Base-by-base conservation (phyloP, 176 grass and related monocot genomes). In the Oryza meyeriana region DNA sequence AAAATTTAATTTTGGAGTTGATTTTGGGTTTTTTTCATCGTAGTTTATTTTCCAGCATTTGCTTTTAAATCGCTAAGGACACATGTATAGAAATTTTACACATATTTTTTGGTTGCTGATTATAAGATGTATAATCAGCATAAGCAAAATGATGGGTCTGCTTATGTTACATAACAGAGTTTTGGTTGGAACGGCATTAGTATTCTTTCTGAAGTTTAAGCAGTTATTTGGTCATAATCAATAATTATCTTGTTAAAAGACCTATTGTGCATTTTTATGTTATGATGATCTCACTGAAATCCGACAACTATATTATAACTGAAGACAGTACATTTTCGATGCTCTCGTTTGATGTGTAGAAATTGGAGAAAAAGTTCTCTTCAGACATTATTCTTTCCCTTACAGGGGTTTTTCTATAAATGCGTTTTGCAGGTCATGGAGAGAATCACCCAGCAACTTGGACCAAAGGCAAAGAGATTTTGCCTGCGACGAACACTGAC, bases 401-500 rank as follows among this genome's bases (percentile, higher is more conserved):
- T 10, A 85, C 29, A 20, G 13, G 69, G 79, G 32, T 79, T 82
- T 75, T 40, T 18, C 28, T 83, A 42, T 79, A 5, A 77, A 72
- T 83, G 72, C 40, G 29, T 88, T 47, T 74, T 40, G 33, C 92
- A 94, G 92, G 83, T 87, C 61, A 48, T 86, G 81, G 92, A 89
- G 86, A 82, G 78, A 32, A 88, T 91, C 26, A 87, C 50, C 48
- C 58, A 89, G 47, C 89, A 91, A 61, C 71, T 77, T 70, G 79
- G 83, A 63, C 79, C 88, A 44, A 86, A 90, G 65, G 88, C 89
- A 22, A 94, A 94, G 83, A 94, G 81, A 66, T 40, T 91, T 40
- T 89, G 89, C 89, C 85, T 94, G 45, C 69, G 72, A 28, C 79
- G 92, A 57, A 91, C 92, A 10, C 75, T 89, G 45, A 94, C 89